A percentile compares a stretch with the other conserved stretches of the same genome.
Evolutionary conservation across 1,284 basidiomycete species (phyloP).

Genomic region (Pseudozyma hubeiensis): DNA sequence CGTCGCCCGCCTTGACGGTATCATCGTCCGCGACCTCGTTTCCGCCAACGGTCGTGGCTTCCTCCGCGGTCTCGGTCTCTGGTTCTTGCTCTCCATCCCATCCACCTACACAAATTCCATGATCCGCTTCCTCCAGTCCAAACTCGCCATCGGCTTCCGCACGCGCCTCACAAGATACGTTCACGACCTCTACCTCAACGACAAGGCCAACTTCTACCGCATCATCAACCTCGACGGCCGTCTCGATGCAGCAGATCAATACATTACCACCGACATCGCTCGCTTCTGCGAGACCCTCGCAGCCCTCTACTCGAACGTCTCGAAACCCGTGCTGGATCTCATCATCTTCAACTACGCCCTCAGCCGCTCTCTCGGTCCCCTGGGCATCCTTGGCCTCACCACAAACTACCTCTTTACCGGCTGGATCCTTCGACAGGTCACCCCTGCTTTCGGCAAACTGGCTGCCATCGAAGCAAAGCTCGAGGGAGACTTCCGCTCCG

Average conservation of each 20-base stretch:
- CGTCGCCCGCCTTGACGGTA: constrained; percentile 89
- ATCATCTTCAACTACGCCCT: constrained; percentile 93
- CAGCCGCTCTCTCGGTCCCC: constrained; percentile 82
- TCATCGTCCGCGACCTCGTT: constrained; percentile 88
- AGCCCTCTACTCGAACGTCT: constrained; percentile 77
- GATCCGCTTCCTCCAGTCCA: constrained; percentile 92
- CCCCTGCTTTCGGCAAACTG: constrained; percentile 91
- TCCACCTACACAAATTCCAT: constrained; percentile 96
- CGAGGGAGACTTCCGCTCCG: constrained; percentile 88
- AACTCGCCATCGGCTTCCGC: constrained; percentile 84
- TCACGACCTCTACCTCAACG: constrained; percentile 82
- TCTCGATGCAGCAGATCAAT: constrained; percentile 70
- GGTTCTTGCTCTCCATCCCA: constrained; percentile 90
- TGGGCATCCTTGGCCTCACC: constrained; percentile 81
- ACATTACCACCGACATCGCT: constrained; percentile 91
- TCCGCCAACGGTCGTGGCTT: constrained; percentile 88
- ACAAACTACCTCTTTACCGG: constrained; percentile 88
- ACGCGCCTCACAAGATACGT: constrained; percentile 90
- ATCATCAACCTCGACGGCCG: constrained; percentile 66
- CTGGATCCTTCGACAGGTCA: constrained; percentile 81
- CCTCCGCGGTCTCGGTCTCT: constrained; percentile 82
- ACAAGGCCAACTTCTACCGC: constrained; percentile 73
- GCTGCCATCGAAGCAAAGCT: constrained; percentile 86
- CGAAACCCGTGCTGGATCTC: constrained; percentile 89
- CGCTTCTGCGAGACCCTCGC: constrained; percentile 89